Evolutionary conservation across 2,329 filamentous ascomycete genomes (phyloP), one percentile per base, ranked within the genome.

Genomic region (Chaetomium olivaceum): DNA sequence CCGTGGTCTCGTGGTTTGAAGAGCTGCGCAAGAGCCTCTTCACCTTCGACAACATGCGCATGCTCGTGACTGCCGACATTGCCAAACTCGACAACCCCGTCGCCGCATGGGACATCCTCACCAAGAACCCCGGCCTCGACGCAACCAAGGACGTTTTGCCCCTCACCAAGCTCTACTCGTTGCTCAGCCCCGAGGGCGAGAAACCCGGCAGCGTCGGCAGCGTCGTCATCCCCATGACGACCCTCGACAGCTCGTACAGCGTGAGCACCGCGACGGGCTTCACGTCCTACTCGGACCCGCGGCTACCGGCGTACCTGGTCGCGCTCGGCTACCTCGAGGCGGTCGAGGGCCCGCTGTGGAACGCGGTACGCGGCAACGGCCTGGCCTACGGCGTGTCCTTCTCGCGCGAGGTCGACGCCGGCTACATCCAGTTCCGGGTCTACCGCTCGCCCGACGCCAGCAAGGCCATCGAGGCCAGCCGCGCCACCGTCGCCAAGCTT

Each of bases 271-370:
- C 89, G 2, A 85, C 85, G 51, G 94, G 94, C 6, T 86, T 94
- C 19, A 84, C 86, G 27, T 91, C 89, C 0, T 93, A 90, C 74
- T 83, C 85, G 4, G 90, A 97, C 73, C 89, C 93, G 0, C 85
- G 87, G 19, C 82, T 98, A 1, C 93, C 95, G 0, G 89, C 93
- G 2, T 84, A 97, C 60, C 87, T 96, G 76, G 93, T 99, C 8
- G 93, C 94, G 0, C 87, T 93, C 58, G 89, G 93, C 23, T 98
- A 97, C 75, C 89, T 99, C 67, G 93, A 97, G 74, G 89, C 93
- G 0, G 91, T 96, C 21, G 95, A 99, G 77, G 95, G 95, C 0
- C 95, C 95, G 0, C 86, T 99, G 36, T 98, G 95, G 94, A 90
- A 90, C 69, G 92, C 92, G 0, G 91, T 98, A 58, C 92, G 95